Percentiles rank a stretch among this genome's conserved stretches.
These are phyloP conservation scores for Helotiales sp. DNA, from an alignment of 2,329 filamentous ascomycete species.

Conservation along the genomic window DNA sequence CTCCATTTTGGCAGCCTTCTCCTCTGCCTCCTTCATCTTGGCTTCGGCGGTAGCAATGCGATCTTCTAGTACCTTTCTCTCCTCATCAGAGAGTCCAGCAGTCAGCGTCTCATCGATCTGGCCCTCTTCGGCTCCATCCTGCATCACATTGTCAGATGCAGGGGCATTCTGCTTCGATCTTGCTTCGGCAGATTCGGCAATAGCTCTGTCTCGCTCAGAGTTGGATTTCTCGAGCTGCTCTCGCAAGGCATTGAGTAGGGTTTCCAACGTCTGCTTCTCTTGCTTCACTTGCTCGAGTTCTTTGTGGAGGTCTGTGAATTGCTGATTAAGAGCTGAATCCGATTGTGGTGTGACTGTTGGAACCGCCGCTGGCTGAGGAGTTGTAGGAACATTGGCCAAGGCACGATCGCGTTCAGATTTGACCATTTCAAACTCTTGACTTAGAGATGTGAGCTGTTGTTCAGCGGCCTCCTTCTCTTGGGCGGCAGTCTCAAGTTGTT, in stretches of 20 bases:
- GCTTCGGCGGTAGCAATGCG: conserved; percentile 65
- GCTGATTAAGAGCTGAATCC: conserved; percentile 53
- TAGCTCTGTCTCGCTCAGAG: conserved; percentile 61
- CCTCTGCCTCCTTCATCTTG: conserved; percentile 67
- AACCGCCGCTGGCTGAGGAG: conserved; percentile 45
- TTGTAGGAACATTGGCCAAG: conserved; percentile 32
- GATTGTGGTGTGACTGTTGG: conserved; percentile 58
- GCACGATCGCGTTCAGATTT: conserved; percentile 53
- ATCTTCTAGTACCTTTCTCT: conserved; percentile 65
- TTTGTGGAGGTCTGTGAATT: conserved; percentile 56
- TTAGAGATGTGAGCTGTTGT: conserved; percentile 43
- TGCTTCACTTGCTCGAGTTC: conserved; percentile 69
- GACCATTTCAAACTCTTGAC: conserved; percentile 50
- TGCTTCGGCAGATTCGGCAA: conserved; percentile 49
- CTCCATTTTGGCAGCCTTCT: conserved; percentile 62
- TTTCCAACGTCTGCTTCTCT: conserved; percentile 72
- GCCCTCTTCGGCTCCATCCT: conserved; percentile 62
- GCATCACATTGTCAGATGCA: conserved; percentile 34
- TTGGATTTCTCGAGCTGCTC: conserved; percentile 65
- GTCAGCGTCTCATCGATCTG: conserved; percentile 52
- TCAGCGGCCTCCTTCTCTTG: conserved; percentile 43
- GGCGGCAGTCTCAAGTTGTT: conserved; percentile 53
- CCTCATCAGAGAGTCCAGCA: conserved; percentile 56
- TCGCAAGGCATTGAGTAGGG: conserved; percentile 60
- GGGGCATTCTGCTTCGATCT: conserved; percentile 47